These are phyloP conservation scores for Aspergillus cristatus DNA, from an alignment of 495 filamentous ascomycete species.

Conservation along the genomic window DNA sequence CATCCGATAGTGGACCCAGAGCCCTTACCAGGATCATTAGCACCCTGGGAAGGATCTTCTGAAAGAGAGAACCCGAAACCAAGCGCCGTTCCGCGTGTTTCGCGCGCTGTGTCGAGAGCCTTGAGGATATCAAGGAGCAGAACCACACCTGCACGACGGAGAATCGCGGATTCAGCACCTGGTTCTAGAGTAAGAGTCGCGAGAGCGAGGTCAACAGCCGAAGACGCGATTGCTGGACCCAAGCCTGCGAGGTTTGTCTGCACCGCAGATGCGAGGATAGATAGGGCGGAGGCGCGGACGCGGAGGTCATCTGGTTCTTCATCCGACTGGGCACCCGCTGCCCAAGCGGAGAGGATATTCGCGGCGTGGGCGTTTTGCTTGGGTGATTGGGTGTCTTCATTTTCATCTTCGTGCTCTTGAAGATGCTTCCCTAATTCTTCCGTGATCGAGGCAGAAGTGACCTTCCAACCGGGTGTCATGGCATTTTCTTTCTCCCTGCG, in stretches of 20 bases:
- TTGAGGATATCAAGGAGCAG: conserved; percentile 58
- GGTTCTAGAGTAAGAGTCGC: conserved; percentile 57
- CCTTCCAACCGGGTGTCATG: conserved; percentile 25
- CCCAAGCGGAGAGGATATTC: conserved; percentile 67
- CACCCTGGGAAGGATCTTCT: conserved; percentile 10
- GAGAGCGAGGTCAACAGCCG: conserved; percentile 58
- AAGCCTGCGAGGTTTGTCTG: conserved; percentile 59
- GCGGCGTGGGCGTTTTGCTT: conserved; percentile 46
- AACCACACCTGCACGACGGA: conserved; percentile 63
- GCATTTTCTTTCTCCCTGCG: conserved; percentile 18
- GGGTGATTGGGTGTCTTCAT: conserved; percentile 35
- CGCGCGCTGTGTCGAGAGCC: conserved; percentile 50
- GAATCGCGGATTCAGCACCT: conserved; percentile 54
- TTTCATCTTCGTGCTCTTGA: conserved; percentile 28
- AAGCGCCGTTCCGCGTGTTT: conserved; percentile 31
- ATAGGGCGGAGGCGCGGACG: conserved; percentile 68
- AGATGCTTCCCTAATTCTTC: conserved; percentile 22
- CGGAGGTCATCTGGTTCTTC: conserved; percentile 62
- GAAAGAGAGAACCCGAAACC: conserved; percentile 53
- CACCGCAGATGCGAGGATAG: conserved; percentile 56
- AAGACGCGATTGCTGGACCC: conserved; percentile 41
- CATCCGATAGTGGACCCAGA: conserved; percentile 33
- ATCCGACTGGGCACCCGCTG: conserved; percentile 45
- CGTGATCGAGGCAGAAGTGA: conserved; percentile 8
- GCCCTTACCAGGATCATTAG: background rate